Evolutionary conservation across 1,139 yeast genomes (phyloP), one percentile per base, ranked within the genome.

Genomic region (Scheffersomyces quercinus): DNA sequence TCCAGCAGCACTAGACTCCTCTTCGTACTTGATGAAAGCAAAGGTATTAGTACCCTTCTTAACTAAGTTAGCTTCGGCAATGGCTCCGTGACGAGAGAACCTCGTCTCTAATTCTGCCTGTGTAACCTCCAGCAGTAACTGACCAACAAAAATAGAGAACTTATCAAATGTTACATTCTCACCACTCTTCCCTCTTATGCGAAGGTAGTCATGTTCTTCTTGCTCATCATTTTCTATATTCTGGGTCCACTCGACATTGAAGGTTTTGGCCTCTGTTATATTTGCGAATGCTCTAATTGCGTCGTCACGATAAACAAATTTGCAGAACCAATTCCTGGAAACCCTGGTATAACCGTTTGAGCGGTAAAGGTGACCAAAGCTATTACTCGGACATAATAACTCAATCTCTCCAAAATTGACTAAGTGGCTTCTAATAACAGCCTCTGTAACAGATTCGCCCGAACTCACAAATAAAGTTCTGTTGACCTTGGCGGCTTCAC

Each of bases 401-500:
- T 89, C 97, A 48, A 88, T 68, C 54, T 85, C 90, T 5, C 97
- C 97, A 67, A 75, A 88, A 29, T 70, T 62, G 3, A 65, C 61
- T 43, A 86, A 62, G 30, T 68, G 53, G 2, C 60, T 59, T 40
- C 59, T 64, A 35, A 86, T 67, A 5, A 68, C 59, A 10, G 50
- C 50, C 34, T 65, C 67, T 9, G 56, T 42, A 12, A 66, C 45
- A 1, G 52, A 48, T 40, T 41, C 48, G 10, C 64, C 51, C 5
- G 71, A 67, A 13, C 75, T 67, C 37, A 85, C 60, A 57, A 82
- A 86, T 41, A 91, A 69, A 11, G 97, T 90, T 51, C 97, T 75
- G 64, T 91, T 91, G 37, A 90, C 97, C 56, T 87, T 83, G 1
- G 98, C 98, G 12, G 83, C 85, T 63, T 91, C 97, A 65, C 96